These are phyloP conservation scores for Polychaeton citri DNA, from an alignment of 2,329 filamentous ascomycete genomes.

Conservation along the genomic window DNA sequence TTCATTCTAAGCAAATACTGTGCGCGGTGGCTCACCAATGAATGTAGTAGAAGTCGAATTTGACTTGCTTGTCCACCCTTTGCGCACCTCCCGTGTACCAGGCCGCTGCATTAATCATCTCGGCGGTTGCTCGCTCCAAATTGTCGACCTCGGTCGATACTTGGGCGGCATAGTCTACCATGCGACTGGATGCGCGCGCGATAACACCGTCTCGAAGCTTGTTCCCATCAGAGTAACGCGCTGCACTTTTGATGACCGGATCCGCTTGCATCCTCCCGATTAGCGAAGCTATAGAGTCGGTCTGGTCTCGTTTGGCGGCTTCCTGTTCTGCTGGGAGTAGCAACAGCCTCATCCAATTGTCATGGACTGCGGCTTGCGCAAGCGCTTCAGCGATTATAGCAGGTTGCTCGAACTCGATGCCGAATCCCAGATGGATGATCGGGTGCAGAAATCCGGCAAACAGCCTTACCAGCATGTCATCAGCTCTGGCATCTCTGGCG, in stretches of 20 bases:
- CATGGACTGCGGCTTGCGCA: slow-evolving; percentile 62
- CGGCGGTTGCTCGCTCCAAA: slow-evolving; percentile 43
- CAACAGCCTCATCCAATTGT: slow-evolving; percentile 40
- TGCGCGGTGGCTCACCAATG: neutral
- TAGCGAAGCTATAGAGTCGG: slow-evolving; percentile 42
- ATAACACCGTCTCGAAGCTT: slow-evolving; percentile 60
- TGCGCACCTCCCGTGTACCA: slow-evolving; percentile 51
- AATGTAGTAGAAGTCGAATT: slow-evolving; percentile 74
- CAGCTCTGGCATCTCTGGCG: slow-evolving; percentile 46
- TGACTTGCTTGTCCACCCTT: slow-evolving; percentile 49
- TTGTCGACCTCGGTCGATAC: slow-evolving; percentile 39
- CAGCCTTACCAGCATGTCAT: slow-evolving; percentile 56
- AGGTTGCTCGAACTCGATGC: slow-evolving; percentile 68
- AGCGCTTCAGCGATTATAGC: slow-evolving; percentile 69
- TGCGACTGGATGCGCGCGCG: slow-evolving; percentile 46
- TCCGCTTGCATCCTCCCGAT: slow-evolving; percentile 46
- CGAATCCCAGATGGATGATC: slow-evolving; percentile 74
- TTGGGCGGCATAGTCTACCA: slow-evolving; percentile 46
- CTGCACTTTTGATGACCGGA: slow-evolving; percentile 42
- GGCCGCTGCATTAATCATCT: slow-evolving; percentile 57
- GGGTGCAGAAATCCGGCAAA: slow-evolving; percentile 64
- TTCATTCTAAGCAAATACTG: no score
- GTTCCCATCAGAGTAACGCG: slow-evolving; percentile 42
- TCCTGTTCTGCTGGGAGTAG: slow-evolving; percentile 41
- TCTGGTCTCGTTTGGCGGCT: slow-evolving; percentile 18